Base-by-base conservation (phyloP, 805 yeast species). In the Metschnikowia colocasiae region DNA sequence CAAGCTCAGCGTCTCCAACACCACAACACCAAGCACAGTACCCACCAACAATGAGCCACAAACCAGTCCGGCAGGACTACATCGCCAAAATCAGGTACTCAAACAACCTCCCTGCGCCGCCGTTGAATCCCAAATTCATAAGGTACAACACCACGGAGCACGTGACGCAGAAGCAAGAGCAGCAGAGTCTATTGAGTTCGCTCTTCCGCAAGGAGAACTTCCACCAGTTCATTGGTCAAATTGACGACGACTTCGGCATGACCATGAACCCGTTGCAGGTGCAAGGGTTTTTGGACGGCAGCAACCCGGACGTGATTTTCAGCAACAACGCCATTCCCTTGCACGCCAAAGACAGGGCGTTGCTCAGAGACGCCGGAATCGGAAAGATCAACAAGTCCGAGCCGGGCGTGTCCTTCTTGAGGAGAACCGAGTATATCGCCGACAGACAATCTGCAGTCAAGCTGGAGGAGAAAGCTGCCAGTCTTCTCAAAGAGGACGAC, bases 361-460 rank as follows among this genome's bases (percentile, higher is more conserved):
- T 92, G 43, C 74, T 94, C 46, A 79, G 89, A 60, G 97, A 90
- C 62, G 96, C 97, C 20, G 80, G 78, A 3, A 74, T 77, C 20
- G 72, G 76, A 18, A 67, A 64, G 48, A 65, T 70, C 46, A 59
- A 68, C 48, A 70, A 73, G 49, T 64, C 62, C 48, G 78, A 60
- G 58, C 76, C 75, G 50, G 76, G 82, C 38, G 86, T 87, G 12
- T 77, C 87, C n/a, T 91, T 92, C 68, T 75, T 92, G 62, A 83
- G 97, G 71, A 82, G 98, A 70, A 92, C 99, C 0, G 98, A 94
- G 62, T 92, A 92, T 63, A 85, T 89, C 49, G 79, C 95, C 9
- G 81, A 86, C 31, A 83, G 80, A 43, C 75, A 75, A 45, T 47
- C 59, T 12, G 45, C 67, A 13, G 50, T 56, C 33, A 58, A 59